These are phyloP conservation scores for Alternaria brassicae DNA, from an alignment of 2,329 filamentous ascomycete species.

Conservation along the genomic window DNA sequence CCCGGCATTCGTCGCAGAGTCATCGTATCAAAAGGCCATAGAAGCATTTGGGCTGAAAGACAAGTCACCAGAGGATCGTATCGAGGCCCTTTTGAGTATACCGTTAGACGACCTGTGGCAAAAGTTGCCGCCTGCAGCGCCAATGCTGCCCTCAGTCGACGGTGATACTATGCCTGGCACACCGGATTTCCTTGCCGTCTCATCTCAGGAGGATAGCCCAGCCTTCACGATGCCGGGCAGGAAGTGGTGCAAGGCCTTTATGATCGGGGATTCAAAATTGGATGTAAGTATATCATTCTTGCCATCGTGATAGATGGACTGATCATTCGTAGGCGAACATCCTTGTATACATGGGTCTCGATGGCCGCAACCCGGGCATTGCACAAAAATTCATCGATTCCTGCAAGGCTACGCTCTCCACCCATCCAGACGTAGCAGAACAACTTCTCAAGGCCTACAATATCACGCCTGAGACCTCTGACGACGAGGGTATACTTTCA, in stretches of 20 bases:
- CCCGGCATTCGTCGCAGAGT: conserved; percentile 51
- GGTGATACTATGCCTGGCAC: conserved; percentile 50
- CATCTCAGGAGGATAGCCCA: conserved; percentile 33
- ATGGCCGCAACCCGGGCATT: conserved; percentile 38
- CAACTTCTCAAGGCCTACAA: conserved; percentile 51
- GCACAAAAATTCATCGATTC: conserved; percentile 46
- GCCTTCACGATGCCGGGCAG: conserved; percentile 48
- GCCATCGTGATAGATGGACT: background rate
- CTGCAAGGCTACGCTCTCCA: conserved; percentile 39
- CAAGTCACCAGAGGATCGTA: conserved; percentile 49
- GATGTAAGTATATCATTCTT: conserved; percentile 48
- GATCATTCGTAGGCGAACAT: conserved; percentile 31
- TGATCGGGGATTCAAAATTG: conserved; percentile 58
- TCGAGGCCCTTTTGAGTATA: conserved; percentile 52
- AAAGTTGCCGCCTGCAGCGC: conserved; percentile 48
- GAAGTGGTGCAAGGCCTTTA: conserved; percentile 56
- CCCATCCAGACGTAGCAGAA: conserved; percentile 27
- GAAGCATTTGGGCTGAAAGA: conserved; percentile 51
- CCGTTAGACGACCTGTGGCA: conserved; percentile 53
- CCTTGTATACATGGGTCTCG: conserved; percentile 33
- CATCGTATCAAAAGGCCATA: conserved; percentile 52
- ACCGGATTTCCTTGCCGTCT: conserved; percentile 34
- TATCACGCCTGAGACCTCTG: conserved; percentile 45
- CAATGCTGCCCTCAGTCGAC: conserved; percentile 53
- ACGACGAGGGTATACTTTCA: conserved; percentile 52